These are phyloP conservation scores for Lepidium campestre DNA, from an alignment of 441 rosid species.

Conservation along the genomic window DNA sequence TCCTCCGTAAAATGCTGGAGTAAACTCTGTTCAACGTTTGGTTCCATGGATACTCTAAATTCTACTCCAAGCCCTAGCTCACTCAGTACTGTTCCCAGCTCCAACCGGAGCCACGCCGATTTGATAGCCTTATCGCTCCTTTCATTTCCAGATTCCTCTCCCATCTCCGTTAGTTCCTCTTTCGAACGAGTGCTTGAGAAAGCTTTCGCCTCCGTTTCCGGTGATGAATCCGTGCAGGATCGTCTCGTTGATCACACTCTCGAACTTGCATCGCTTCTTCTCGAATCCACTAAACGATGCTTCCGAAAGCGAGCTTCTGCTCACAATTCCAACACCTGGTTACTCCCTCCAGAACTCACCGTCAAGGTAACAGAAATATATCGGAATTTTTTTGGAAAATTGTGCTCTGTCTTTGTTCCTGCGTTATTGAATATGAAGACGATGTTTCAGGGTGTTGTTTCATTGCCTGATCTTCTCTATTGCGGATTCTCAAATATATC, in stretches of 20 bases:
- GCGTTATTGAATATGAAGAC: neutral
- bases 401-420: slow-evolving; percentile 18
- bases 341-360: slow-evolving; percentile 71
- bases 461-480: neutral
- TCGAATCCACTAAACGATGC: slow-evolving; percentile 57
- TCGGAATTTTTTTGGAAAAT: no score
- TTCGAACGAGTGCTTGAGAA: slow-evolving; percentile 42
- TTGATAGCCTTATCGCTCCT: slow-evolving; percentile 1
- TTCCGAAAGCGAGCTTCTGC: slow-evolving; percentile 53
- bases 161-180: slow-evolving; percentile 40
- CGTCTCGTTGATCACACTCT: slow-evolving; percentile 58
- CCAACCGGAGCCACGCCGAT: slow-evolving; percentile 10
- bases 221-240: slow-evolving; percentile 41
- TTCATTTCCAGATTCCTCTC: slow-evolving; percentile 19
- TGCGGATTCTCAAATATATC: neutral
- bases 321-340: slow-evolving; percentile 58
- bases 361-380: slow-evolving; percentile 37
- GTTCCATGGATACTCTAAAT: no score
- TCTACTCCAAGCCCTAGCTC: neutral
- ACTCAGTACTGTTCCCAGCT: neutral
- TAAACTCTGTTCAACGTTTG: no score
- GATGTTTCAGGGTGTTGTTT: neutral
- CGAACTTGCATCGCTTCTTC: slow-evolving; percentile 45
- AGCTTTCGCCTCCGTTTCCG: slow-evolving; percentile 24
- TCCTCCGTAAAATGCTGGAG: no score